Conservation (phyloP, 1,284 basidiomycete species). For the Fomitopsis schrenkii region DNA sequence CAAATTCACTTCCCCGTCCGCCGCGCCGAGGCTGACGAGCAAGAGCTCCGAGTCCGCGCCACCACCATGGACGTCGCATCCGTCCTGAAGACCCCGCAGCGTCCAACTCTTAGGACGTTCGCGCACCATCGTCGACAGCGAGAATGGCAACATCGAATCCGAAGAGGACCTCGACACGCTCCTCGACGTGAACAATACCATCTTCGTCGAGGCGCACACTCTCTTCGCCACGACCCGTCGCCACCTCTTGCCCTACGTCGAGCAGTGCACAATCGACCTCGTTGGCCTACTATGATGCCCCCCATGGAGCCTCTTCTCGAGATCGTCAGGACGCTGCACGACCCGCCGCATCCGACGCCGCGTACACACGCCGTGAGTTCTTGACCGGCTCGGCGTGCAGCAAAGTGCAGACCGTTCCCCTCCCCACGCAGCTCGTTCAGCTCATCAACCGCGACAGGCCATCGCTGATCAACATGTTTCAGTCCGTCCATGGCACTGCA, state of each 20-base stretch:
- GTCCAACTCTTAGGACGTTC: conserved; percentile 45
- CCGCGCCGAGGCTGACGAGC: no score
- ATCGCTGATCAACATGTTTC: conserved; percentile 85
- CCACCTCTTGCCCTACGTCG: conserved; percentile 90
- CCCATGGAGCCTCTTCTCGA: conserved; percentile 88
- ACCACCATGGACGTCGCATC: no score
- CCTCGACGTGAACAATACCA: conserved; percentile 92
- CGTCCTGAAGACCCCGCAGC: conserved; percentile 31
- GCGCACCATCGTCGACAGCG: conserved; percentile 53
- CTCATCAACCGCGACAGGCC: conserved; percentile 77
- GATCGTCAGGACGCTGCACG: conserved; percentile 91
- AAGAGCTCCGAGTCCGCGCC: no score
- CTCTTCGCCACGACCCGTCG: conserved; percentile 81
- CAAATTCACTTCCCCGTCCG: no score
- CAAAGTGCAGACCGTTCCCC: conserved; percentile 34
- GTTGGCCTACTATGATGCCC: conserved; percentile 83
- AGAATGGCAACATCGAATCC: conserved; percentile 58
- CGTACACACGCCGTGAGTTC: conserved; percentile 64
- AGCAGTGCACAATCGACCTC: conserved; percentile 78
- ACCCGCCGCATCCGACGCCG: conserved; percentile 79
- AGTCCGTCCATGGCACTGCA: conserved; percentile 38
- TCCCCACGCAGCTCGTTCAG: conserved; percentile 79
- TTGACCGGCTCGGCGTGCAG: no score
- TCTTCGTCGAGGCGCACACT: conserved; percentile 98
- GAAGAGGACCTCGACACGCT: conserved; percentile 87